These are phyloP conservation scores for Paramarasmius palmivorus DNA, from an alignment of 1,284 basidiomycete species.

Conservation along the genomic window DNA sequence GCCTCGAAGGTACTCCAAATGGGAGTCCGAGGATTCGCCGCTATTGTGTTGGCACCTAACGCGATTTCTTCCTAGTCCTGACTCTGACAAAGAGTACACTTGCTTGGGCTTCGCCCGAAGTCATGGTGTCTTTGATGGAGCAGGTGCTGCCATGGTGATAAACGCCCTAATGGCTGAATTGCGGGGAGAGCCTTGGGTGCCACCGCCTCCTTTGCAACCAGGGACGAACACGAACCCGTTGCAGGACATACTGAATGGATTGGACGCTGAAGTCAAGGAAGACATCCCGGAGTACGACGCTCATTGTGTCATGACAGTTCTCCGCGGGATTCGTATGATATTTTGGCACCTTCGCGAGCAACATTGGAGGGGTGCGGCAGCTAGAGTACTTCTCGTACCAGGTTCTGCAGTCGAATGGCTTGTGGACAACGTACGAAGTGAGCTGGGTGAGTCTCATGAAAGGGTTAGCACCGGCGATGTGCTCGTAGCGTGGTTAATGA, in stretches of 20 bases:
- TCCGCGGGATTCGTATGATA: constrained; percentile 26
- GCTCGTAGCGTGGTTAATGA: constrained; percentile 16
- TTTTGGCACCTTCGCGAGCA: constrained; percentile 32
- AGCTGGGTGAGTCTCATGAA: not conserved
- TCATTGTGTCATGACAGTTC: constrained; percentile 24
- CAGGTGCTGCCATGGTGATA: constrained; percentile 34
- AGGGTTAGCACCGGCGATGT: constrained; percentile 16
- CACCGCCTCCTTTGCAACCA: constrained; percentile 29
- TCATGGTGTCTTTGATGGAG: constrained; percentile 41
- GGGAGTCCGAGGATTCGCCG: constrained; percentile 32
- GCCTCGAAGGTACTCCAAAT: constrained; percentile 32
- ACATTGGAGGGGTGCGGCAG: constrained; percentile 32
- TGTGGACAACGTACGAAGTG: constrained; percentile 6
- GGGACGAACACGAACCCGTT: constrained; percentile 33
- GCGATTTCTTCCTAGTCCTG: constrained; percentile 30
- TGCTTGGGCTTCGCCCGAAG: constrained; percentile 40
- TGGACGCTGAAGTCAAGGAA: not conserved
- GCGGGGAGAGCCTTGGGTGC: constrained; percentile 31
- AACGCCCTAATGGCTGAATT: constrained; percentile 38
- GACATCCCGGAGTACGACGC: constrained; percentile 5
- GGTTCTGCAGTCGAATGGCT: constrained; percentile 7
- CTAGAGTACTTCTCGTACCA: constrained; percentile 30
- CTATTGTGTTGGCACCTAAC: constrained; percentile 43
- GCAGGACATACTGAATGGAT: constrained; percentile 23
- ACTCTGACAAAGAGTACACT: constrained; percentile 28